Conservation (phyloP, 352 stramenopile species). For the Globisporangium nunn region DNA sequence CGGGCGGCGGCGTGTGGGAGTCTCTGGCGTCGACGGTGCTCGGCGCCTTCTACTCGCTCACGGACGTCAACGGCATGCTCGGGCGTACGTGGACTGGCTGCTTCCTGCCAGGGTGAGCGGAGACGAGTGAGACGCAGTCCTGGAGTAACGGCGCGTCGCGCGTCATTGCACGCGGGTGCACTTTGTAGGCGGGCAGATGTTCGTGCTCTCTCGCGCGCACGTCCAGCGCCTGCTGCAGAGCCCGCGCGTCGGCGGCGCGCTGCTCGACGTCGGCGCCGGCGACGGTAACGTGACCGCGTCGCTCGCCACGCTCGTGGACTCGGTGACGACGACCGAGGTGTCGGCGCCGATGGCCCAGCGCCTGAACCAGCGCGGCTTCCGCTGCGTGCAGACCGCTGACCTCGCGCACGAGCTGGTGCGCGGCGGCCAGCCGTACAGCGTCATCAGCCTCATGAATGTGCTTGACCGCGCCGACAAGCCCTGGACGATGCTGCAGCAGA, state of each 20-base stretch:
- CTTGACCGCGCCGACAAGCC: conserved; percentile 76
- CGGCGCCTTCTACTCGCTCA: conserved; percentile 77
- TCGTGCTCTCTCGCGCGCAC: conserved; percentile 71
- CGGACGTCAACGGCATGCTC: conserved; percentile 78
- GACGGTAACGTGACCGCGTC: conserved; percentile 79
- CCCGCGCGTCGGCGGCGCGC: conserved; percentile 31
- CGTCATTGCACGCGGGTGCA: too few species aligned
- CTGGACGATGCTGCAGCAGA: conserved; percentile 68
- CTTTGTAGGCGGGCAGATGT: conserved; percentile 76
- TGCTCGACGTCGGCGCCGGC: conserved; percentile 79
- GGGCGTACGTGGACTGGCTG: conserved; percentile 48
- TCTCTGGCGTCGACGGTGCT: conserved; percentile 59
- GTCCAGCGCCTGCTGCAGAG: conserved; percentile 54
- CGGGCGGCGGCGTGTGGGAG: conserved; percentile 58
- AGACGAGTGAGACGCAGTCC: too few species aligned
- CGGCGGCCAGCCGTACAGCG: conserved; percentile 45
- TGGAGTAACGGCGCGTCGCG: too few species aligned
- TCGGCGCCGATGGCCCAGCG: conserved; percentile 74
- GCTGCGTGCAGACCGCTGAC: conserved; percentile 28
- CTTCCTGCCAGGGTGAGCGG: too few species aligned
- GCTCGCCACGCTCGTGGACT: conserved; percentile 66
- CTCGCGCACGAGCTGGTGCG: too few species aligned
- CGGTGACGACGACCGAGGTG: conserved; percentile 68
- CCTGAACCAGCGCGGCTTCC: conserved; percentile 69
- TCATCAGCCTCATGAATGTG: conserved; percentile 84